Base-by-base conservation (phyloP, 331 rosid species). In the Phaseolus coccineus region DNA sequence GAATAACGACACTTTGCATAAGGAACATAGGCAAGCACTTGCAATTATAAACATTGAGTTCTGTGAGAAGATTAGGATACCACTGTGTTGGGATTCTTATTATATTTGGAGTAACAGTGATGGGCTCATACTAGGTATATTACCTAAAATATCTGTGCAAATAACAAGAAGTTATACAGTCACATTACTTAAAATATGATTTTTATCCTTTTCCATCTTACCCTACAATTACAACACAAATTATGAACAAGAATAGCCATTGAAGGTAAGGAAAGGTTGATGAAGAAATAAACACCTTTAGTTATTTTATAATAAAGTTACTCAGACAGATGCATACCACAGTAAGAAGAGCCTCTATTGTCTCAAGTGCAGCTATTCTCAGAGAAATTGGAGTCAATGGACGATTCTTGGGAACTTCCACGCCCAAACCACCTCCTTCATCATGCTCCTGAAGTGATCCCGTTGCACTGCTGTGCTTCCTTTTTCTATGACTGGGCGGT, bases 291-390 rank as follows among this genome's bases (percentile, higher is more conserved):
- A 22, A 68, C 33, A 6, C 15, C 33, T 56, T 15, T 27, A 73
- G n/a, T 74, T 15, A 58, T 63, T 75, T 75, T 63, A 61, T 25
- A 72, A 14, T 31, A 11, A 70, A 74, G 71, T 76, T 59, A 53
- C 89, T 63, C 3, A 63, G 25, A 71, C 82, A 91, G 96, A 75
- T 59, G 58, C 90, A 61, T 88, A 96, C 99, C 97, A 90, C 90
- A 31, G 85, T 90, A 52, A 91, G 67, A 79, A 93, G 94, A 62
- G 93, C 86, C 85, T 93, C 96, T 56, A 96, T 84, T 30, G 98
- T 87, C 84, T 90, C 92, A 27, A 96, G 91, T 67, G 96, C 98
- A 47, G 99, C 99, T 77, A 91, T 87, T 88, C 87, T 85, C 82
- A 93, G 70, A 58, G 89, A 77, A 71, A 91, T 80, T 70, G 92